Evolutionary conservation across 805 yeast species (phyloP).

Genomic region (Saccharomycopsis selenospora): DNA sequence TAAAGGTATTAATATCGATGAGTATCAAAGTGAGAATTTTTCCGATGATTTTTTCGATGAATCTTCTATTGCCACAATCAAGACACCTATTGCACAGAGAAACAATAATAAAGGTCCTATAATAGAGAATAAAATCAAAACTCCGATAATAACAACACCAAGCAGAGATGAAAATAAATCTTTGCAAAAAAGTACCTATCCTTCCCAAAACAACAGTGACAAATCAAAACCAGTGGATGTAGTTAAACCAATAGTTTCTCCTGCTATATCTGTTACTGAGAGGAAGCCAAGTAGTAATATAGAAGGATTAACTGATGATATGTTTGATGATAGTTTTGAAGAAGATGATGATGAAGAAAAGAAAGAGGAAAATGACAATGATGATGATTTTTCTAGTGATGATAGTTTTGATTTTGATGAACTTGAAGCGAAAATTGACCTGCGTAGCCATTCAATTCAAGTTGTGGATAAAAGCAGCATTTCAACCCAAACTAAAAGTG

Average conservation of each 20-base stretch:
- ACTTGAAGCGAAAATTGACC: constrained; percentile 11
- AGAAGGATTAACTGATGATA: not conserved
- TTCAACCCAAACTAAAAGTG: no score
- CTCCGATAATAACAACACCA: not conserved
- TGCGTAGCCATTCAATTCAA: not conserved
- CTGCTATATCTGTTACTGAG: no score
- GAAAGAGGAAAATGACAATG: no score
- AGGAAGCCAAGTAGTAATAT: not conserved
- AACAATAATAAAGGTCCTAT: not conserved
- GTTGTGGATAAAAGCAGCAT: no score
- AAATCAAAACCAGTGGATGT: no score
- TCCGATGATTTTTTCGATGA: constrained; percentile 19
- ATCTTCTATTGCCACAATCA: not conserved
- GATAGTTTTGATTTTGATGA: constrained; percentile 14
- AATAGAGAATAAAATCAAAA: not conserved
- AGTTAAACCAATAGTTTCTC: no score
- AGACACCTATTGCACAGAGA: not conserved
- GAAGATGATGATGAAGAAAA: no score
- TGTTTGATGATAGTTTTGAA: constrained; percentile 1
- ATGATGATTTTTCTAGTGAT: constrained; percentile 12
- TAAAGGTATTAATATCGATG: constrained; percentile 15
- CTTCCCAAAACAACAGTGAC: not conserved
- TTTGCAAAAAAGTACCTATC: not conserved
- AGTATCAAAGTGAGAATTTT: constrained; percentile 12
- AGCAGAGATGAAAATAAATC: not conserved